Percentiles rank a stretch among this genome's conserved stretches.
Evolutionary conservation across 2,329 filamentous ascomycete species (phyloP).

Genomic region (Colletotrichum godetiae): DNA sequence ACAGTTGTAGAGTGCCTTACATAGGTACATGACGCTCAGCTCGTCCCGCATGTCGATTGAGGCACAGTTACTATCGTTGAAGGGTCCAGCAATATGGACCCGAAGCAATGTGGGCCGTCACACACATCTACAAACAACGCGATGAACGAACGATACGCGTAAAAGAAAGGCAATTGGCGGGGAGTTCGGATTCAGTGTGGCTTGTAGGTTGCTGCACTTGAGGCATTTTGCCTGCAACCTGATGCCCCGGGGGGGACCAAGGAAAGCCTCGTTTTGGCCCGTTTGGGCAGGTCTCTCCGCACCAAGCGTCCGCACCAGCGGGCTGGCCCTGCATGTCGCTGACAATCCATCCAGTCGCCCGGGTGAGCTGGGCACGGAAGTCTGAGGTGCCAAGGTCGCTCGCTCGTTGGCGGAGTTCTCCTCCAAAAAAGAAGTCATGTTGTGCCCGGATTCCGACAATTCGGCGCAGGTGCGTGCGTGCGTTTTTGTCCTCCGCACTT

Average conservation of each 20-base stretch:
- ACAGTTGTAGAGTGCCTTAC: not conserved
- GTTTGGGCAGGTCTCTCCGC: not conserved
- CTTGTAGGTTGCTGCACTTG: not conserved
- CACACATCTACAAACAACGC: not conserved
- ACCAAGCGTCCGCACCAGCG: not conserved
- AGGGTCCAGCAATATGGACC: not conserved
- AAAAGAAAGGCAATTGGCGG: not conserved
- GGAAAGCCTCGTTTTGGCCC: not conserved
- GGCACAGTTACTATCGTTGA: not conserved
- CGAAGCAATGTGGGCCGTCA: not conserved
- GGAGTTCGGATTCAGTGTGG: not conserved
- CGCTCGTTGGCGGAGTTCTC: not conserved
- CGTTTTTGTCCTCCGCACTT: not conserved
- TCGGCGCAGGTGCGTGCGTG: slow-evolving; percentile 12
- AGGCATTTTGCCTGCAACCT: not conserved
- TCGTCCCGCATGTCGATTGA: not conserved
- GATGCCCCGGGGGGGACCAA: not conserved
- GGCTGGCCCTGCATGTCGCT: not conserved
- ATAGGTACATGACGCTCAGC: not conserved
- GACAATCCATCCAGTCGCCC: not conserved
- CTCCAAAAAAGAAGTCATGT: not conserved
- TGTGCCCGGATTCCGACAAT: slow-evolving; percentile 23
- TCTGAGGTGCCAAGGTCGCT: too few species aligned
- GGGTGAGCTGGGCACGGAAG: not conserved
- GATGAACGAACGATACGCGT: not conserved